Conservation (phyloP, 2,329 filamentous ascomycete species). For the Stemphylium beticola region DNA sequence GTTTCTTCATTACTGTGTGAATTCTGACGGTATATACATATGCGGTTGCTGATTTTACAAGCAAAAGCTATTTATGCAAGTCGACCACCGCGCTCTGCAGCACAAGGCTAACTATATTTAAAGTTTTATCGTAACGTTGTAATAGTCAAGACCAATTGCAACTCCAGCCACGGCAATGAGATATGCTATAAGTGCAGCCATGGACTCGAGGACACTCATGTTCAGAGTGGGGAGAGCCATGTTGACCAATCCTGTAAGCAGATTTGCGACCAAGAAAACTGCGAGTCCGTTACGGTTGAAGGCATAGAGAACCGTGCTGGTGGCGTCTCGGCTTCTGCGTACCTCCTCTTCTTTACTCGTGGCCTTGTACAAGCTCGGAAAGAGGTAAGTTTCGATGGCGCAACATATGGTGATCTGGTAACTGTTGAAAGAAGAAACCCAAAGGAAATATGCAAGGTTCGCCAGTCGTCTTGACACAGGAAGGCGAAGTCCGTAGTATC, state of each 20-base stretch:
- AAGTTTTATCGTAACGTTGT: slow-evolving; percentile 73
- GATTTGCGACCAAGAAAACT: slow-evolving; percentile 85
- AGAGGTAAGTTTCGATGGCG: slow-evolving; percentile 76
- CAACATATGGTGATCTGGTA: slow-evolving; percentile 82
- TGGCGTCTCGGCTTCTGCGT: slow-evolving; percentile 70
- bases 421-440: slow-evolving; percentile 90
- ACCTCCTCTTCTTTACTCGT: slow-evolving; percentile 62
- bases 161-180: slow-evolving; percentile 69
- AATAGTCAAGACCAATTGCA: slow-evolving; percentile 70
- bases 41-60: too few species aligned
- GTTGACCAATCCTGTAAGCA: slow-evolving; percentile 89
- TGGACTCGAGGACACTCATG: slow-evolving; percentile 67
- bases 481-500: slow-evolving; percentile 69
- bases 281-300: slow-evolving; percentile 89
- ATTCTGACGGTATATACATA: too few species aligned
- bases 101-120: background rate
- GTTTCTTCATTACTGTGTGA: too few species aligned
- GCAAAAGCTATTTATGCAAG: too few species aligned
- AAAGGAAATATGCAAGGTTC: slow-evolving; percentile 91
- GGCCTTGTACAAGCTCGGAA: slow-evolving; percentile 72
- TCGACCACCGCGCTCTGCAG: too few species aligned
- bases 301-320: slow-evolving; percentile 79
- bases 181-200: slow-evolving; percentile 78
- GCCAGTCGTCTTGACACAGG: slow-evolving; percentile 86
- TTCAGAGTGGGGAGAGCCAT: slow-evolving; percentile 83